Evolutionary conservation across 306 rosid species (phyloP).

Genomic region (Trifolium dubium): DNA sequence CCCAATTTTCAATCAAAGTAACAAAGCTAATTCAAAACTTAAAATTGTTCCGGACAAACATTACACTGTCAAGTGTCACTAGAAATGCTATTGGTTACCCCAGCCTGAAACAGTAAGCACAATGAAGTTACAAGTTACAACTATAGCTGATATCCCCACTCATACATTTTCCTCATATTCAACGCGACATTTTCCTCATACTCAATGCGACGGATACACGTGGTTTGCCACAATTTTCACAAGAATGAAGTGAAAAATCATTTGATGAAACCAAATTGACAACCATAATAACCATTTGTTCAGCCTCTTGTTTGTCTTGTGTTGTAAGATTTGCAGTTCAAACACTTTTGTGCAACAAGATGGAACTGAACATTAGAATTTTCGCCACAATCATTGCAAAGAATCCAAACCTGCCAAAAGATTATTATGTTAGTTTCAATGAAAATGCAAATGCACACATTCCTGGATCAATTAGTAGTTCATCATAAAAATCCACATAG

Average conservation of each 20-base stretch:
- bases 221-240: constrained; percentile 14
- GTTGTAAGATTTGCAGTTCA: constrained; percentile 84
- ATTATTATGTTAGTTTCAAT: constrained; percentile 17
- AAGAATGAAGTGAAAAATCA: constrained; percentile 28
- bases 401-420: constrained; percentile 72
- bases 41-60: neutral
- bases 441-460: neutral
- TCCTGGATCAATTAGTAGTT: neutral
- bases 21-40: neutral
- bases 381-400: constrained; percentile 84
- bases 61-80: neutral
- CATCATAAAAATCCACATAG: no score
- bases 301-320: constrained; percentile 77
- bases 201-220: neutral
- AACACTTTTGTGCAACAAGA: constrained; percentile 77
- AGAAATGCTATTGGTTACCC: no score
- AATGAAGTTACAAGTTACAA: neutral
- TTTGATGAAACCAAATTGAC: constrained; percentile 17
- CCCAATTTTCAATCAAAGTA: neutral
- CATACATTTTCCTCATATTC: constrained; percentile 15
- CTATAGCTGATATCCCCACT: constrained; percentile 3
- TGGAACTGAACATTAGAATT: constrained; percentile 69
- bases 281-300: constrained; percentile 42
- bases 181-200: neutral
- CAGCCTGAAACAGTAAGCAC: no score